Percentiles rank a stretch among this genome's conserved stretches.
Evolutionary conservation across 108 stramenopile species (phyloP).

Genomic region (Cylindrotheca closterium): DNA sequence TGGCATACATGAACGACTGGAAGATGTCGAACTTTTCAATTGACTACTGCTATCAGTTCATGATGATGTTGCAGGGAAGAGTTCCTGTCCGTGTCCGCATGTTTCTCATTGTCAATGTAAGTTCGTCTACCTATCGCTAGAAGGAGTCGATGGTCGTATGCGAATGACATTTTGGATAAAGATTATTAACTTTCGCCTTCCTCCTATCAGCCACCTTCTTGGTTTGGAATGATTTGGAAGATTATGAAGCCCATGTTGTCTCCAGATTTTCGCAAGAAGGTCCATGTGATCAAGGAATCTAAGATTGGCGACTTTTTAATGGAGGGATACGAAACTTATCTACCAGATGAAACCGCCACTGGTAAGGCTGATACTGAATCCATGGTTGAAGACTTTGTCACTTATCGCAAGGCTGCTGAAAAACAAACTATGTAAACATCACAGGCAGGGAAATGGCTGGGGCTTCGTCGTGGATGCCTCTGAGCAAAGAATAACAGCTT

Average conservation of each 20-base stretch:
- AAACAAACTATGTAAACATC: too few relatives aligned
- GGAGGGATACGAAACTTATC: conserved; percentile 20
- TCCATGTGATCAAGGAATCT: conserved; percentile 30
- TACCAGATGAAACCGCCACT: conserved; percentile 36
- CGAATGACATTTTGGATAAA: too few relatives aligned
- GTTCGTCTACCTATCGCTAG: too few relatives aligned
- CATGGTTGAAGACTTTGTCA: conserved; percentile 40
- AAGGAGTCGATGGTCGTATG: too few relatives aligned
- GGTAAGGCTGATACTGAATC: conserved; percentile 28
- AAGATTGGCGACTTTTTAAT: conserved; percentile 16
- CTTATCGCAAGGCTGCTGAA: conserved; percentile 38
- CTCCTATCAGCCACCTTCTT: conserved; percentile 44
- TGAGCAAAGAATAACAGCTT: too few relatives aligned
- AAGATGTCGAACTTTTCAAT: conserved; percentile 44
- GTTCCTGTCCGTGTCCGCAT: conserved; percentile 41
- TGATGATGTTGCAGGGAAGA: conserved; percentile 49
- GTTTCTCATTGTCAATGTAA: conserved; percentile 60
- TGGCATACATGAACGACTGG: conserved; percentile 55
- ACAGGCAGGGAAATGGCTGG: neutral
- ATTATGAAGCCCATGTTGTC: conserved; percentile 52
- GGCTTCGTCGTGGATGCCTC: neutral
- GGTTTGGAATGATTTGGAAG: conserved; percentile 43
- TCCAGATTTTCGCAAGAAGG: conserved; percentile 40
- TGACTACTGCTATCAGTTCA: conserved; percentile 43
- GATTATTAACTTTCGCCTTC: too few relatives aligned